These are phyloP conservation scores for Alliaria petiolata DNA, from an alignment of 345 rosid species.

Conservation along the genomic window DNA sequence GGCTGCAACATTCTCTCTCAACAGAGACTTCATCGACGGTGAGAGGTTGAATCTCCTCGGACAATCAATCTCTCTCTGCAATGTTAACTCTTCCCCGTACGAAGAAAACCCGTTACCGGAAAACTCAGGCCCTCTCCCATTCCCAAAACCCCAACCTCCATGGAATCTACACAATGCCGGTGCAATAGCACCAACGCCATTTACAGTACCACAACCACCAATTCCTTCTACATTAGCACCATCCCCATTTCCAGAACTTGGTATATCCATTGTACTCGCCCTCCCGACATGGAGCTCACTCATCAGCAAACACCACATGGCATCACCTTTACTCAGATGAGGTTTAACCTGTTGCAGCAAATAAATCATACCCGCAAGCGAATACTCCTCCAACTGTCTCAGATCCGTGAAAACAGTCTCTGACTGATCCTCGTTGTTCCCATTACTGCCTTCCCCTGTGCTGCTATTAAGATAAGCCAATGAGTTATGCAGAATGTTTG, in stretches of 20 bases:
- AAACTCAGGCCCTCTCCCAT: constrained; percentile 52
- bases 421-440: constrained; percentile 44
- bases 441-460: constrained; percentile 32
- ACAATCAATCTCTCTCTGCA: constrained; percentile 70
- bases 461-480: constrained; percentile 63
- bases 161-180: constrained; percentile 72
- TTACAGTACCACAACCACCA: constrained; percentile 18
- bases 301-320: constrained; percentile 95
- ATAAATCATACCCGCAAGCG: constrained; percentile 79
- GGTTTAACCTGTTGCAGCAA: constrained; percentile 85
- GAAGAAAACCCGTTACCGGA: constrained; percentile 50
- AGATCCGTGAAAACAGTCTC: constrained; percentile 62
- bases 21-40: constrained; percentile 71
- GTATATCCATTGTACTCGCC: constrained; percentile 67
- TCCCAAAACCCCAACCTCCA: constrained; percentile 87
- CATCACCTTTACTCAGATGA: constrained; percentile 84
- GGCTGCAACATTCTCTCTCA: constrained; percentile 83
- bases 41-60: constrained; percentile 89
- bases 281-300: constrained; percentile 88
- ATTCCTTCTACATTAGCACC: constrained; percentile 34
- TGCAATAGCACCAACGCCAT: constrained; percentile 44
- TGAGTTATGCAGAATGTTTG: constrained; percentile 69
- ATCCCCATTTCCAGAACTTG: constrained; percentile 32
- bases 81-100: constrained; percentile 38
- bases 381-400: constrained; percentile 76